A percentile compares a stretch with the other conserved stretches of the same genome.
Evolutionary conservation across 2,329 filamentous ascomycete genomes (phyloP).

Genomic region (Hyphodiscus sp.): DNA sequence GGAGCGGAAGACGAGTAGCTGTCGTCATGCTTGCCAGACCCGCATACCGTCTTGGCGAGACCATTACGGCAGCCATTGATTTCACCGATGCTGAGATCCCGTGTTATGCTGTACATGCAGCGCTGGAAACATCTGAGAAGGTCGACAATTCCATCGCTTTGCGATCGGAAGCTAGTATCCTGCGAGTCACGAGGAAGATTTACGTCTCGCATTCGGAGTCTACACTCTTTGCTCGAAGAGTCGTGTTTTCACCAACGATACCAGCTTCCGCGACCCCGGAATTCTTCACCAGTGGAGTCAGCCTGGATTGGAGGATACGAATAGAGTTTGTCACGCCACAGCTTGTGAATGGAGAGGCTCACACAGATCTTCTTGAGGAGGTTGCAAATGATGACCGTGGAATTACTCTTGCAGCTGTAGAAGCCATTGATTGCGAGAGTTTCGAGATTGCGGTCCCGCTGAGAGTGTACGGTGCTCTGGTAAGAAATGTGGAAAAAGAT

Average conservation of each 20-base stretch:
- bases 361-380: constrained; percentile 61
- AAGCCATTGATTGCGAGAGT: constrained; percentile 76
- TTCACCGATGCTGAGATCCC: constrained; percentile 71
- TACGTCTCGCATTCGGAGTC: constrained; percentile 76
- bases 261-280: constrained; percentile 80
- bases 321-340: constrained; percentile 88
- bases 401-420: constrained; percentile 68
- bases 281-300: constrained; percentile 84
- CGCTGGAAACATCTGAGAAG: constrained; percentile 80
- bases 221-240: constrained; percentile 70
- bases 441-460: constrained; percentile 86
- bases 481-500: constrained; percentile 21
- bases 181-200: constrained; percentile 77
- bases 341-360: constrained; percentile 31
- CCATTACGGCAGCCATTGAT: constrained; percentile 76
- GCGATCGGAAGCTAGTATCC: constrained; percentile 77
- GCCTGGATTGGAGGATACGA: constrained; percentile 79
- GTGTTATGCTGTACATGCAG: constrained; percentile 78
- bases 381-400: constrained; percentile 74
- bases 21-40: constrained; percentile 85
- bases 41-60: constrained; percentile 83
- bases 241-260: constrained; percentile 78
- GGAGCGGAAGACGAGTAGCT: constrained; percentile 84
- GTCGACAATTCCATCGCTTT: constrained; percentile 76
- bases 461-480: constrained; percentile 62